These are phyloP conservation scores for Xerocomus minutiporus DNA, from an alignment of 1,284 basidiomycete species.

Conservation along the genomic window DNA sequence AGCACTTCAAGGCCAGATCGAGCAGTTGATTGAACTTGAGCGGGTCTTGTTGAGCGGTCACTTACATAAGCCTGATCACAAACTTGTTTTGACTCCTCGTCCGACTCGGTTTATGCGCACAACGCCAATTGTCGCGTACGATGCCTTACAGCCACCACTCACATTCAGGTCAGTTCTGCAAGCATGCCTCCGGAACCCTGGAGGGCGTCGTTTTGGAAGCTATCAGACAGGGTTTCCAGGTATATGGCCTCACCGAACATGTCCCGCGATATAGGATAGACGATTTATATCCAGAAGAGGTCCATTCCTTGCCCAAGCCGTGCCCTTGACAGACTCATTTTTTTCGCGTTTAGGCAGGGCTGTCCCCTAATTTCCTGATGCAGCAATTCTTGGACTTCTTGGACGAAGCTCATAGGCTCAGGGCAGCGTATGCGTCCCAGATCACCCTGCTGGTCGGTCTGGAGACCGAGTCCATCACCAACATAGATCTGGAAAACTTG, in stretches of 20 bases:
- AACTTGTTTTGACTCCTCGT: conserved; percentile 1
- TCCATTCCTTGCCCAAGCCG: conserved; percentile 31
- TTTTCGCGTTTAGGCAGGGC: conserved; percentile 39
- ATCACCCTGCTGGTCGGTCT: conserved; percentile 85
- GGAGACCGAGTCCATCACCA: conserved; percentile 88
- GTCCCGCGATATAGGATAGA: conserved; percentile 77
- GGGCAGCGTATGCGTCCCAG: conserved; percentile 49
- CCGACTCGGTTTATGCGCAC: neutral
- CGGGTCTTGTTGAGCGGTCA: neutral
- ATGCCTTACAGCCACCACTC: conserved; percentile 94
- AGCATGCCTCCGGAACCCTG: conserved; percentile 76
- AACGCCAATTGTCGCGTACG: neutral
- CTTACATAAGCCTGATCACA: conserved; percentile 22
- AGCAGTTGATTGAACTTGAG: too few species aligned
- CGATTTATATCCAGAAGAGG: conserved; percentile 97
- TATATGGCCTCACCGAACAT: conserved; percentile 93
- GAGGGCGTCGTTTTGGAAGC: conserved; percentile 81
- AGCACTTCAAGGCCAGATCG: neutral
- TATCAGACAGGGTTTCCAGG: conserved; percentile 70
- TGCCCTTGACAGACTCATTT: conserved; percentile 14
- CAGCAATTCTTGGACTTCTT: conserved; percentile 68
- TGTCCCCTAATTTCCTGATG: conserved; percentile 46
- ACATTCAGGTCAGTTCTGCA: conserved; percentile 96
- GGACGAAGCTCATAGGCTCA: conserved; percentile 73
- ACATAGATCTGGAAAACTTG: conserved; percentile 60